Base-by-base conservation (phyloP, 139 green algal genomes). In the Closterium sp. region DNA sequence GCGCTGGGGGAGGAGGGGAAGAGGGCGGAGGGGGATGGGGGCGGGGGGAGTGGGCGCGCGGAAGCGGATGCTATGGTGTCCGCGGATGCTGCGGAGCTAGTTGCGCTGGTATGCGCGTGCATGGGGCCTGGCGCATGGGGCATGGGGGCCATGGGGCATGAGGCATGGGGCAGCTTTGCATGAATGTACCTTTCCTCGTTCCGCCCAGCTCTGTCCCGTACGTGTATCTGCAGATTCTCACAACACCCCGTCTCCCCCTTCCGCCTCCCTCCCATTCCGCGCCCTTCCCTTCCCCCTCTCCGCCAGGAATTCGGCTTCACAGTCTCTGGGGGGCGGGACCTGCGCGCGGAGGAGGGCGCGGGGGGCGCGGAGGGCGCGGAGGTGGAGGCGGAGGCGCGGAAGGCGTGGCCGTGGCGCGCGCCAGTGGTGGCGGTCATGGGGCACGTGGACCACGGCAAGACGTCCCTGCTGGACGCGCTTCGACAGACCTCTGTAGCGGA, bases 351-450 rank as follows among this genome's bases (percentile, higher is more conserved):
- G 13, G 50, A 73, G 13, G 50, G 50, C 50, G 50, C 50, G 50
- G 50, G 50, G 50, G 86, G 17, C 17, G 31, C 86, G 19, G 31
- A 89, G 50, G 50, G 50, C 13, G 50, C 50, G 10, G 50, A 73
- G 50, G 50, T 11, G 50, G 50, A 73, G 50, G 50, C 13, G 50
- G 50, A 73, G 86, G 86, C 31, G 88, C 28, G 28, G 29, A 31
- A 31, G 28, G 29, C 29, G 28, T 91, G 89, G 92, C 89, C 85
- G 50, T 31, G 11, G 6, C 92, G 97, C 4, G 96, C 97, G 2
- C 97, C 98, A 0, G 97, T 99, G 45, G 97, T 99, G 10, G 98
- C 97, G 6, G 97, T 99, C 34, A 99, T 99, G 98, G 86, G 86
- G 13, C 86, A 89, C 30, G 86, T 89, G 29, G 86, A 89, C 28